Conservation (phyloP, 306 rosid genomes). For the Sechiopsis laciniata region DNA sequence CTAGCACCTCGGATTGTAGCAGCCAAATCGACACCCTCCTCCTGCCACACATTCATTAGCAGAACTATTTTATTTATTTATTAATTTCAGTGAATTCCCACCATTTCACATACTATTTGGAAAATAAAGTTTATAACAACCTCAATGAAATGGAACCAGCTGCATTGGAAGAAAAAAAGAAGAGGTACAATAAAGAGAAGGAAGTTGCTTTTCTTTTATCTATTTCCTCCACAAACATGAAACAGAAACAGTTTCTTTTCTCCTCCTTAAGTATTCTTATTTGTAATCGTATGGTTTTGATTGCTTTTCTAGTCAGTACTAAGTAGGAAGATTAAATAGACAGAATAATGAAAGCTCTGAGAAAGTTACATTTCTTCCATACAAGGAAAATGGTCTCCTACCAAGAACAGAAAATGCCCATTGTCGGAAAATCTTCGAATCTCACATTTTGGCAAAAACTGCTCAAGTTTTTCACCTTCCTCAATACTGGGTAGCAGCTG, state of each 20-base stretch:
- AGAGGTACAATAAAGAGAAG: no score
- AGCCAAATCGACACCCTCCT: slow-evolving; percentile 55
- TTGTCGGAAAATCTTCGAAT: slow-evolving; percentile 51
- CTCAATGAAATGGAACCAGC: slow-evolving; percentile 8
- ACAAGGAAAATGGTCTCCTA: slow-evolving; percentile 31
- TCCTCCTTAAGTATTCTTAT: background rate
- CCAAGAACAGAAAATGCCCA: slow-evolving; percentile 84
- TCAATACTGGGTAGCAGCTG: slow-evolving; percentile 57
- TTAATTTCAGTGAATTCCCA: background rate
- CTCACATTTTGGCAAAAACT: slow-evolving; percentile 43
- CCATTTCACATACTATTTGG: background rate
- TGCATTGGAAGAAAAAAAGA: background rate
- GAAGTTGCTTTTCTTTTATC: background rate
- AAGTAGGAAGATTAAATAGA: background rate
- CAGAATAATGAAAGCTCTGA: background rate
- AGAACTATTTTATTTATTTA: background rate
- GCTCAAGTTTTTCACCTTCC: slow-evolving; percentile 55
- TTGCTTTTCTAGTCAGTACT: background rate
- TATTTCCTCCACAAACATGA: background rate
- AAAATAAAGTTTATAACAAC: background rate
- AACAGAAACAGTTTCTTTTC: slow-evolving; percentile 8
- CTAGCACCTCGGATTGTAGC: slow-evolving; percentile 53
- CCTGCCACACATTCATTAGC: slow-evolving; percentile 46
- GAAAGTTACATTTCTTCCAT: slow-evolving; percentile 2
- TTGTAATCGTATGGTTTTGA: background rate